These are phyloP conservation scores for Helianthus tuberosus DNA, from an alignment of 129 eudicot species.

Conservation along the genomic window DNA sequence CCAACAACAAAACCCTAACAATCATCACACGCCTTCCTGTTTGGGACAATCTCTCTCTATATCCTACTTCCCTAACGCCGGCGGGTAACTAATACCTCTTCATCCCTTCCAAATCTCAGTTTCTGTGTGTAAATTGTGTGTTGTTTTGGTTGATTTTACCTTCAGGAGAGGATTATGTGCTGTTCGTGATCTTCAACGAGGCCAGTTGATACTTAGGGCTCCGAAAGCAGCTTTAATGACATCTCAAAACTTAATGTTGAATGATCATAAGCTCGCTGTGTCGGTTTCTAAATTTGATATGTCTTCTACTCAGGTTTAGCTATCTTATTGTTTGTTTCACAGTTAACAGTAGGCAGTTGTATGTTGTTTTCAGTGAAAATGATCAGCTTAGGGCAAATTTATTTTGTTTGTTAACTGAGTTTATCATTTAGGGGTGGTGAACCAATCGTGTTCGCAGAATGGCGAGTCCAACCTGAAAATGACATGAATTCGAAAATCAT, in stretches of 20 bases:
- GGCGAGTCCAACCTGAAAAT: too few species aligned
- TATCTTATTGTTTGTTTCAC: not conserved
- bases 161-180: slow-evolving; percentile 95
- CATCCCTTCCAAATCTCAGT: not conserved
- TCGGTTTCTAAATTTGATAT: slow-evolving; percentile 43
- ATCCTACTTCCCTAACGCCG: slow-evolving; percentile 70
- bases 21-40: slow-evolving; percentile 34
- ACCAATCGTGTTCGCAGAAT: too few species aligned
- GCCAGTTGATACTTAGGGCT: slow-evolving; percentile 75
- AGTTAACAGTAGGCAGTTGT: not conserved
- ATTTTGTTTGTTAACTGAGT: not conserved
- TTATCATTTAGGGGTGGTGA: too few species aligned
- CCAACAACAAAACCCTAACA: slow-evolving; percentile 2
- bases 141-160: not conserved
- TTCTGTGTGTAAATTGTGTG: not conserved
- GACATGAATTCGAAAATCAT: too few species aligned
- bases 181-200: slow-evolving; percentile 65
- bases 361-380: not conserved
- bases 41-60: slow-evolving; percentile 52
- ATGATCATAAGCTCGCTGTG: slow-evolving; percentile 45
- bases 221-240: slow-evolving; percentile 77
- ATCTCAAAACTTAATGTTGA: slow-evolving; percentile 53
- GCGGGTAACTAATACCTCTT: slow-evolving; percentile 54
- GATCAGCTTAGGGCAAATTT: not conserved
- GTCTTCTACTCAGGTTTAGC: slow-evolving; percentile 65